A percentile compares a stretch with the other conserved stretches of the same genome.
Conservation (phyloP, 805 yeast species). For the Kodamaea leandrae region DNA sequence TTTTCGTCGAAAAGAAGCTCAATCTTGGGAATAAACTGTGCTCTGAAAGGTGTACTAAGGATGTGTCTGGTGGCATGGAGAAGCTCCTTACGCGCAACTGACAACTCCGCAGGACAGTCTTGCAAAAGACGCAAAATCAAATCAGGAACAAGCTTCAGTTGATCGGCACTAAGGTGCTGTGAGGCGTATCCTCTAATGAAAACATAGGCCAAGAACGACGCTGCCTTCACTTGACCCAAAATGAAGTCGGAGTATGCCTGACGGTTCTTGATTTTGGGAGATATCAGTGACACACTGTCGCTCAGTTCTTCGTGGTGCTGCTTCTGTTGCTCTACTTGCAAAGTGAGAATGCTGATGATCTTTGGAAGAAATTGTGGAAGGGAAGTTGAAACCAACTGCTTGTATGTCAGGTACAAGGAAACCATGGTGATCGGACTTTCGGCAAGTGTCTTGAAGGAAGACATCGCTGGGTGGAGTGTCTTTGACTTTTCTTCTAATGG, state of each 20-base stretch:
- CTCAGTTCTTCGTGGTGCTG: slow-evolving; percentile 41
- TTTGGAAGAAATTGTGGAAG: slow-evolving; percentile 78
- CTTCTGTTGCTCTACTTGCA: slow-evolving; percentile 79
- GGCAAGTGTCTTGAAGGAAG: slow-evolving; percentile 84
- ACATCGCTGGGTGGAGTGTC: slow-evolving; percentile 62
- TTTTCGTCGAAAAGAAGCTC: slow-evolving; percentile 83
- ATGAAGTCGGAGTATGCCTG: slow-evolving; percentile 84
- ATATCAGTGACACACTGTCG: slow-evolving; percentile 62
- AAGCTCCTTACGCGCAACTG: slow-evolving; percentile 88
- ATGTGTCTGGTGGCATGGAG: slow-evolving; percentile 94
- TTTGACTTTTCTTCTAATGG: slow-evolving; percentile 46
- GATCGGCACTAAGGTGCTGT: slow-evolving; percentile 46
- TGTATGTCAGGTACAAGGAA: slow-evolving; percentile 82
- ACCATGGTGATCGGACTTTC: slow-evolving; percentile 98
- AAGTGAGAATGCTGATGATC: slow-evolving; percentile 65
- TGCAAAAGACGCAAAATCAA: slow-evolving; percentile 80
- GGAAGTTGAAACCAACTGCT: slow-evolving; percentile 66
- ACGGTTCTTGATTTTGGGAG: slow-evolving; percentile 73
- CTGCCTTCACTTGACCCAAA: slow-evolving; percentile 92
- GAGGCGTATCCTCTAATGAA: slow-evolving; percentile 80
- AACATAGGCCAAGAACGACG: slow-evolving; percentile 90
- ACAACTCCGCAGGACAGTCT: slow-evolving; percentile 92
- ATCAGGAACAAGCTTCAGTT: slow-evolving; percentile 70
- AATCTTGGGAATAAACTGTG: slow-evolving; percentile 78
- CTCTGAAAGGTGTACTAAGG: slow-evolving; percentile 83